Evolutionary conservation across 441 rosid species (phyloP).

Genomic region (Sinapis alba): DNA sequence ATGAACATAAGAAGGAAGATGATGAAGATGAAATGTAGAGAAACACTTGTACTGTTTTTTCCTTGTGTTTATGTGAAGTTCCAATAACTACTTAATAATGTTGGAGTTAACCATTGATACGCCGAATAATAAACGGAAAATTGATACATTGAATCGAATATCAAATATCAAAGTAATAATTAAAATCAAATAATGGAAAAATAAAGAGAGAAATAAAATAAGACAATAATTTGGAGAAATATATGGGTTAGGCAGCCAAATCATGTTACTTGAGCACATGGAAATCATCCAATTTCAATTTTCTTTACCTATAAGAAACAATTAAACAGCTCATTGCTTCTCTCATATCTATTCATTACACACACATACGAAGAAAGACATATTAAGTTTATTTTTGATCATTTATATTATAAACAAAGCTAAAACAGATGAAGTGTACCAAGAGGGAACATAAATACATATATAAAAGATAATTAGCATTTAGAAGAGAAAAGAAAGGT

Average conservation of each 20-base stretch:
- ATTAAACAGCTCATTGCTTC: slow-evolving; percentile 37
- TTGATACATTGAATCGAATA: slow-evolving; percentile 29
- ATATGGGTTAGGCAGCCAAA: slow-evolving; percentile 28
- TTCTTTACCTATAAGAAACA: slow-evolving; percentile 29
- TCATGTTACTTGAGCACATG: slow-evolving; percentile 41
- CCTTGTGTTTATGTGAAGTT: slow-evolving; percentile 12
- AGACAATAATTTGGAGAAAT: not conserved
- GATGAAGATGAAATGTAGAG: slow-evolving; percentile 32
- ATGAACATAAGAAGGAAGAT: slow-evolving; percentile 14
- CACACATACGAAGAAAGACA: not conserved
- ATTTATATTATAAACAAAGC: not conserved
- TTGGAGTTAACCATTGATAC: slow-evolving; percentile 15
- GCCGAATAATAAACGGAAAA: not conserved
- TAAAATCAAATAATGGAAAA: not conserved
- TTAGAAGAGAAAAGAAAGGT: not conserved
- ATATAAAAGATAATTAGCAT: not conserved
- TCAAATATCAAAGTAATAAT: slow-evolving; percentile 4
- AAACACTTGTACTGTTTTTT: slow-evolving; percentile 9
- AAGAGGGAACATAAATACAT: not conserved
- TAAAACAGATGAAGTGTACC: slow-evolving; percentile 4
- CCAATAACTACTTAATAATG: slow-evolving; percentile 7
- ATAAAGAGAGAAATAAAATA: not conserved
- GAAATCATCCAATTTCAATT: slow-evolving; percentile 28
- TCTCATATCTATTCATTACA: slow-evolving; percentile 27
- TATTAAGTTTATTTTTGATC: not conserved